These are phyloP conservation scores for Tylopilus rubrobrunneus DNA, from an alignment of 768 basidiomycete species.

Conservation along the genomic window DNA sequence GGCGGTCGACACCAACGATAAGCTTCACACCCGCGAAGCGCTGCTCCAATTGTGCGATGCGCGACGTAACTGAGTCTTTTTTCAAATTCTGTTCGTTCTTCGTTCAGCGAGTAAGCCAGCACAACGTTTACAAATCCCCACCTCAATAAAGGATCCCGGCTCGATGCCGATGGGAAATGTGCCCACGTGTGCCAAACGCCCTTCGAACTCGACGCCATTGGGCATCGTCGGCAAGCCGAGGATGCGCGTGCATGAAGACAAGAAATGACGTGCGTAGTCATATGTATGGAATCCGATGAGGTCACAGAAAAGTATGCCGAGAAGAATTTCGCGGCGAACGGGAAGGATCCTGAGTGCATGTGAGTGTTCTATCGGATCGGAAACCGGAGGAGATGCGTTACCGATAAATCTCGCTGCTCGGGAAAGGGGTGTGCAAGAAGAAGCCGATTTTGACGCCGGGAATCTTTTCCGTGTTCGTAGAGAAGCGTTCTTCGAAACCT, in stretches of 20 bases:
- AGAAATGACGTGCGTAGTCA: conserved; percentile 98
- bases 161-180: conserved; percentile 99
- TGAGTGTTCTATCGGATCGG: conserved; percentile 7
- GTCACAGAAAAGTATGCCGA: conserved; percentile 93
- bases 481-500: conserved; percentile 52
- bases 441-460: conserved; percentile 92
- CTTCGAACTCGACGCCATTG: conserved; percentile 95
- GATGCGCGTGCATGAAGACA: conserved; percentile 96
- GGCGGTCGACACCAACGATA: conserved; percentile 96
- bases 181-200: conserved; percentile 92
- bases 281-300: conserved; percentile 99
- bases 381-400: conserved; percentile 35
- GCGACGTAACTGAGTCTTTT: conserved; percentile 74
- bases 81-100: conserved; percentile 57
- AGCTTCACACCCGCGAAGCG: conserved; percentile 94
- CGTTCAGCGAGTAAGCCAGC: conserved; percentile 1
- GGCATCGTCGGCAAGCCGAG: conserved; percentile 95
- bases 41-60: conserved; percentile 78
- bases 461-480: conserved; percentile 37
- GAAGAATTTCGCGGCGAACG: conserved; percentile 94
- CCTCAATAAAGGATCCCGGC: conserved; percentile 85
- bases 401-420: conserved; percentile 97
- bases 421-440: conserved; percentile 98
- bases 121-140: conserved; percentile 25
- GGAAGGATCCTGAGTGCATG: conserved; percentile 73